These are phyloP conservation scores for Aciculosporium take DNA, from an alignment of 2,329 filamentous ascomycete genomes.

Conservation along the genomic window DNA sequence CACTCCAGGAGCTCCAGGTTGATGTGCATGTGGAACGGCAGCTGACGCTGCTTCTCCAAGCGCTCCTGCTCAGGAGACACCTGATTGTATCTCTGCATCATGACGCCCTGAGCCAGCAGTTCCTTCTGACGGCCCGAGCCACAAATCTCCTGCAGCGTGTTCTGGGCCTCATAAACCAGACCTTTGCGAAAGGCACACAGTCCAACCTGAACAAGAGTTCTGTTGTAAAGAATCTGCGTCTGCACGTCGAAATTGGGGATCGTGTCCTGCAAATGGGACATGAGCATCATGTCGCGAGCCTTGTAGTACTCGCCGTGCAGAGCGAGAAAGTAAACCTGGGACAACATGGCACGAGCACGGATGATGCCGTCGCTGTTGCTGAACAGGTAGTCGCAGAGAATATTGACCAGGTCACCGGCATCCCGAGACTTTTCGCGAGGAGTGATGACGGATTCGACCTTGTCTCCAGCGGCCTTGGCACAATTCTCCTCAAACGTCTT, in stretches of 20 bases:
- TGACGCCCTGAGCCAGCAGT: conserved; percentile 90
- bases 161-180: conserved; percentile 93
- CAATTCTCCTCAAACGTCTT: conserved; percentile 87
- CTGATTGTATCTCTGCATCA: conserved; percentile 93
- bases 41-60: conserved; percentile 88
- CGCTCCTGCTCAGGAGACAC: conserved; percentile 97
- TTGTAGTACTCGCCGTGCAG: conserved; percentile 97
- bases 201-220: conserved; percentile 91
- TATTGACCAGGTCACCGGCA: conserved; percentile 62
- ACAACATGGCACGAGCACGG: conserved; percentile 90
- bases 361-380: conserved; percentile 89
- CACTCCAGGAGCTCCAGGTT: conserved; percentile 97
- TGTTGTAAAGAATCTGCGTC: conserved; percentile 97
- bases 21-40: conserved; percentile 99
- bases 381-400: conserved; percentile 91
- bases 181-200: conserved; percentile 96
- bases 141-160: conserved; percentile 94
- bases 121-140: conserved; percentile 97
- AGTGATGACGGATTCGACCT: conserved; percentile 66
- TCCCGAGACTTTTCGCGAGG: conserved; percentile 55
- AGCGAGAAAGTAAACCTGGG: conserved; percentile 96
- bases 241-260: conserved; percentile 93
- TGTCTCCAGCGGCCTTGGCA: conserved; percentile 64
- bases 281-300: conserved; percentile 97
- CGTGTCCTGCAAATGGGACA: conserved; percentile 97